Percentiles rank a stretch among this genome's conserved stretches.
phyloP scores from a whole-genome alignment of 495 filamentous ascomycete species.

The Penicillium macrosclerotiorum region DNA sequence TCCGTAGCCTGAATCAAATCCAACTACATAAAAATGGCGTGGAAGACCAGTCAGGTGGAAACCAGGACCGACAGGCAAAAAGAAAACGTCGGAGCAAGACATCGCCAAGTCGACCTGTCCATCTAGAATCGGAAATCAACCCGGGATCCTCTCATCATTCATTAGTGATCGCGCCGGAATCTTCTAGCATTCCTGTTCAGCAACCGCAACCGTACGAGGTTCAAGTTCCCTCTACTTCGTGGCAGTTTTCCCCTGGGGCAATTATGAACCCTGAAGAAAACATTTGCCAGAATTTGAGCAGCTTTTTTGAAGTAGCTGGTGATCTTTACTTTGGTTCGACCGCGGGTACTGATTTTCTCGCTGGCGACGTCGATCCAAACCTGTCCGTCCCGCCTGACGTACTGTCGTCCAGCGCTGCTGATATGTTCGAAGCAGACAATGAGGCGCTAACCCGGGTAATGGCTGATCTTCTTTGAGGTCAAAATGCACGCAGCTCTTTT shows the following conservation, averaged over 20 bases:
- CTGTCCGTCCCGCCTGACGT: conserved; percentile 1
- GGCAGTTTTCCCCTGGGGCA: conserved; percentile 20
- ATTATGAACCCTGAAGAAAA: conserved; percentile 16
- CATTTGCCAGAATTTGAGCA: conserved; percentile 40
- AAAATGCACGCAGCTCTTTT: no score
- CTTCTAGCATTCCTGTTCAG: conserved; percentile 10
- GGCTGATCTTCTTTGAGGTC: conserved; percentile 37
- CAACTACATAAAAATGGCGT: conserved; percentile 19
- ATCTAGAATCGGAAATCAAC: neutral
- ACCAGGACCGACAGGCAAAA: neutral
- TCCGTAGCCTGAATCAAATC: conserved; percentile 39
- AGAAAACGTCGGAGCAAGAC: neutral
- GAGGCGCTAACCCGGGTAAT: conserved; percentile 42
- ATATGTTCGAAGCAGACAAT: conserved; percentile 40
- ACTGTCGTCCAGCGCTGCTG: conserved; percentile 15
- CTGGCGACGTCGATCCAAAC: neutral
- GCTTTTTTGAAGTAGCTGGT: conserved; percentile 45
- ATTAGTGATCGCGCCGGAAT: no score
- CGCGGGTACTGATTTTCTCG: conserved; percentile 1
- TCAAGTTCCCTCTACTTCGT: no score
- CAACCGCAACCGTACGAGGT: conserved; percentile 8
- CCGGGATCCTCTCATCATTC: neutral
- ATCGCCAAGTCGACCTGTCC: neutral
- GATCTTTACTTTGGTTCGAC: conserved; percentile 37
- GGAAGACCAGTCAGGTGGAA: neutral